Percentiles rank a stretch among this genome's conserved stretches.
These are phyloP conservation scores for Exophiala bonariae DNA, from an alignment of 2,329 filamentous ascomycete species.

Conservation along the genomic window DNA sequence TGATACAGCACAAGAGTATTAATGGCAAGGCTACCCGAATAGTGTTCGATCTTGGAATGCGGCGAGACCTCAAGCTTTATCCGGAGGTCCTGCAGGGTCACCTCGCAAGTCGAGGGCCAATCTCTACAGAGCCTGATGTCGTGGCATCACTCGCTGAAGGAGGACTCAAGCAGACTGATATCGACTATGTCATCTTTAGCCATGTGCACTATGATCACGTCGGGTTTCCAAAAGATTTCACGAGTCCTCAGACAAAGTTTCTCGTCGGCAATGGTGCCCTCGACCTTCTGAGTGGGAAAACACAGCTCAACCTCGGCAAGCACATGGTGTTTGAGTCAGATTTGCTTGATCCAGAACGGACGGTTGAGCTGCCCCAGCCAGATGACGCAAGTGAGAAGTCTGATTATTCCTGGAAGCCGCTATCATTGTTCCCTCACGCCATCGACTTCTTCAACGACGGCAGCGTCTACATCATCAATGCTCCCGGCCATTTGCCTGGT, in stretches of 20 bases:
- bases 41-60: constrained; percentile 34
- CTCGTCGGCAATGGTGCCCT: constrained; percentile 36
- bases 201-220: constrained; percentile 38
- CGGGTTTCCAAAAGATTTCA: constrained; percentile 36
- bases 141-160: constrained; percentile 36
- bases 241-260: constrained; percentile 34
- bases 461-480: constrained; percentile 32
- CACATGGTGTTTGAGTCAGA: constrained; percentile 32
- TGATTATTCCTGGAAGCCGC: constrained; percentile 21
- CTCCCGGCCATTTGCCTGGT: constrained; percentile 34
- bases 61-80: constrained; percentile 29
- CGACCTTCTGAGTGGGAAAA: constrained; percentile 24
- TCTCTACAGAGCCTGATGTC: constrained; percentile 29
- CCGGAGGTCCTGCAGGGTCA: constrained; percentile 27
- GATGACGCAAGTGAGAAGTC: constrained; percentile 6
- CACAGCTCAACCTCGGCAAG: constrained; percentile 22
- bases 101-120: constrained; percentile 27
- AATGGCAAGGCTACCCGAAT: constrained; percentile 26
- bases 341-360: constrained; percentile 27
- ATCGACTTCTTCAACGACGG: constrained; percentile 35
- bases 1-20: constrained; percentile 30
- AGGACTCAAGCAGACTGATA: constrained; percentile 37
- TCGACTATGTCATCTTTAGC: constrained; percentile 43
- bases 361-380: constrained; percentile 27
- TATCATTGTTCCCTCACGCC: constrained; percentile 20